Conservation (phyloP, 2,329 filamentous ascomycete genomes). For the Claviceps capensis region DNA sequence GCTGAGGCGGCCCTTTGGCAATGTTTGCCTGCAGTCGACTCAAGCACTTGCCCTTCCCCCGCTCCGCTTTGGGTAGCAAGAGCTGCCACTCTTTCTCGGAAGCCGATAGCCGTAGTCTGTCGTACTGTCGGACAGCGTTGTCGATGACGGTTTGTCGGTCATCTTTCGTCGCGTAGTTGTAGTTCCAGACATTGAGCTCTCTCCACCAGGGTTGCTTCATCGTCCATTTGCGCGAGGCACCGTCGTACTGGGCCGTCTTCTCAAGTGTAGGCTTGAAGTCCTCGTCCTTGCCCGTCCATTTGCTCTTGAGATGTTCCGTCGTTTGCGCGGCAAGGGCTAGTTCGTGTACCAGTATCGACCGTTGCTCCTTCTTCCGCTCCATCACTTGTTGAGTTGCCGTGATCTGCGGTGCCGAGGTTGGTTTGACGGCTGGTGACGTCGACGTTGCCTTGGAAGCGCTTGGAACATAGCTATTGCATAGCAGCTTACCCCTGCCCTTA, state of each 20-base stretch:
- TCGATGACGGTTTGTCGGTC: conserved; percentile 47
- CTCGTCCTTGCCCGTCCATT: conserved; percentile 36
- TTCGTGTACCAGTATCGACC: conserved; percentile 44
- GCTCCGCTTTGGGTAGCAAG: conserved; percentile 42
- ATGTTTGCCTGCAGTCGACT: conserved; percentile 48
- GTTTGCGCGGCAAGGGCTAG: conserved; percentile 40
- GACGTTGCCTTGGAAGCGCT: conserved; percentile 29
- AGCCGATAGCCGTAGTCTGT: conserved; percentile 41
- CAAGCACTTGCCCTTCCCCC: conserved; percentile 43
- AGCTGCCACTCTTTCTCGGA: conserved; percentile 48
- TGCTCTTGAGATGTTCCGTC: conserved; percentile 33
- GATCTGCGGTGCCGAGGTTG: conserved; percentile 33
- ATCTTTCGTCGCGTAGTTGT: conserved; percentile 38
- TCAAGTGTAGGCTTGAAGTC: conserved; percentile 41
- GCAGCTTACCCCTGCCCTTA: conserved; percentile 29
- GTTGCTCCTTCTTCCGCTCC: conserved; percentile 39
- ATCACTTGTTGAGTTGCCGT: conserved; percentile 37
- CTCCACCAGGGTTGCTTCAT: conserved; percentile 46
- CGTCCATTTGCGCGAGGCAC: conserved; percentile 36
- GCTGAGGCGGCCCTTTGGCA: conserved; percentile 34
- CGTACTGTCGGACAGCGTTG: conserved; percentile 45
- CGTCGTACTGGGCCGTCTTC: conserved; percentile 43
- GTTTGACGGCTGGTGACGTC: conserved; percentile 42
- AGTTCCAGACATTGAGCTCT: conserved; percentile 51
- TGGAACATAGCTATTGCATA: conserved; percentile 19